A percentile compares a stretch with the other conserved stretches of the same genome.
phyloP scores from a whole-genome alignment of 345 rosid genomes.

The Arabidopsis thaliana region TAIR10.1 NC_003070.9:29801501-29802000 shows the following conservation, averaged over 20 bases:
- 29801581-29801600: slow-evolving; percentile 95
- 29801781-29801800: slow-evolving; percentile 98
- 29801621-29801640: not conserved
- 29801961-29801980: not conserved
- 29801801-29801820: slow-evolving; percentile 74
- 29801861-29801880: slow-evolving; percentile 4
- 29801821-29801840: slow-evolving; percentile 43
- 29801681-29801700: not conserved
- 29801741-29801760: slow-evolving; percentile 60
- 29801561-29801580: slow-evolving; percentile 99
- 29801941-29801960: slow-evolving; percentile 9
- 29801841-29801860: not conserved
- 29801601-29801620: slow-evolving; percentile 91
- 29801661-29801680: not conserved
- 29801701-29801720: slow-evolving; percentile 22
- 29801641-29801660: slow-evolving; percentile 17
- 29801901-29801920: not conserved
- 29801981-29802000: not conserved
- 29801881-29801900: not conserved
- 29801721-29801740: slow-evolving; percentile 25
- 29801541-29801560: slow-evolving; percentile 65
- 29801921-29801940: not conserved
- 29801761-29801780: slow-evolving; percentile 97
- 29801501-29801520: not conserved
- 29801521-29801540: not conserved